phyloP scores from a whole-genome alignment of 83 land plant species.

The Thuja plicata region DNA sequence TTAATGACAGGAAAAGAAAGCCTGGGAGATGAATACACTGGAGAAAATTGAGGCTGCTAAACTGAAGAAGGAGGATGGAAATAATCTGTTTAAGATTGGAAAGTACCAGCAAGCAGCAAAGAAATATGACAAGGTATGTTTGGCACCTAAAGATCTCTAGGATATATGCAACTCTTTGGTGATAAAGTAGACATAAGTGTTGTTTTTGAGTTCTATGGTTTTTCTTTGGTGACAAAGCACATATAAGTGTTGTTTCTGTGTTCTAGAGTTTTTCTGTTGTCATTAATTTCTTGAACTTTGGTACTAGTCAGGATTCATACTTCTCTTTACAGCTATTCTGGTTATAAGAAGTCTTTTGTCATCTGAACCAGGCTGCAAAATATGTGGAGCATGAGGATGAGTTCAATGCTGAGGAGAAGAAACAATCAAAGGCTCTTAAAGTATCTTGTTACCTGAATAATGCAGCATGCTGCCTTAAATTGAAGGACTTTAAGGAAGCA shows the following conservation, averaged over 20 bases:
- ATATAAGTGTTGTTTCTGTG: neutral
- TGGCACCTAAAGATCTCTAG: neutral
- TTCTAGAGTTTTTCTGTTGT: neutral
- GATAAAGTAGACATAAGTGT: neutral
- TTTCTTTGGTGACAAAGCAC: neutral
- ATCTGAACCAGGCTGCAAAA: conserved; percentile 46
- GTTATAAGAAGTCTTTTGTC: neutral
- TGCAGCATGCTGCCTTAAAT: conserved; percentile 85
- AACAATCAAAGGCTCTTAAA: conserved; percentile 57
- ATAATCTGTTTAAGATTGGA: conserved; percentile 64
- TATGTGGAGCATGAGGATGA: conserved; percentile 42
- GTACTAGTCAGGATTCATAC: neutral
- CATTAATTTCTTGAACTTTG: neutral
- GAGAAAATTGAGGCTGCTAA: conserved; percentile 73
- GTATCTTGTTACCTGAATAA: conserved; percentile 75
- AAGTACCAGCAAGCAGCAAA: conserved; percentile 69
- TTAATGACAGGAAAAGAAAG: conserved; percentile 61
- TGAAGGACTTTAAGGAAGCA: conserved; percentile 58
- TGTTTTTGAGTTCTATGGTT: neutral
- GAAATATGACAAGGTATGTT: conserved; percentile 76
- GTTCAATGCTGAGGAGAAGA: conserved; percentile 63
- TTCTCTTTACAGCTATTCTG: neutral
- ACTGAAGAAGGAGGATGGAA: conserved; percentile 79
- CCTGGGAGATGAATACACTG: conserved; percentile 72
- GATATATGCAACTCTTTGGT: neutral